phyloP scores from a whole-genome alignment of 495 filamentous ascomycete species.

The Sporormia fimetaria region DNA sequence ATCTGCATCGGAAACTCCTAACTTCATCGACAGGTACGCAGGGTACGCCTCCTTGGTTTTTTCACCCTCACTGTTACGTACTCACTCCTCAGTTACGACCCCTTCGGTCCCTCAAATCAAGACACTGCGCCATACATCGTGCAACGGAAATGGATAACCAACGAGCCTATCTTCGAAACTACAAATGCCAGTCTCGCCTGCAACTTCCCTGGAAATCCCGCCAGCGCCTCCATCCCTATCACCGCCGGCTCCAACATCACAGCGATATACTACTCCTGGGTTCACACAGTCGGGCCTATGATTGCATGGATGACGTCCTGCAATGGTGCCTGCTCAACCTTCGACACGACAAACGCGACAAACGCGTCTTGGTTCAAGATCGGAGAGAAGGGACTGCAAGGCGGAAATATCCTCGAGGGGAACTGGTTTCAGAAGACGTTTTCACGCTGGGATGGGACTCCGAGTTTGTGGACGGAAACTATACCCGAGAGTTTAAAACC shows the following conservation, averaged over 20 bases:
- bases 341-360: constrained; percentile 39
- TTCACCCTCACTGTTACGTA: too few species aligned
- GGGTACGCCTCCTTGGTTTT: too few species aligned
- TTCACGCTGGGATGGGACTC: constrained; percentile 9
- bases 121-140: constrained; percentile 32
- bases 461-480: constrained; percentile 18
- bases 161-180: constrained; percentile 40
- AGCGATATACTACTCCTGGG: constrained; percentile 46
- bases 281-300: constrained; percentile 46
- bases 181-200: constrained; percentile 42
- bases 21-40: too few species aligned
- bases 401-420: constrained; percentile 4
- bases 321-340: constrained; percentile 36
- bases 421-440: constrained; percentile 12
- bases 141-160: constrained; percentile 41
- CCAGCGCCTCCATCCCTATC: constrained; percentile 35
- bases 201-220: constrained; percentile 42
- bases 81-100: constrained; percentile 34
- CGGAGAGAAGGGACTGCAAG: constrained; percentile 10
- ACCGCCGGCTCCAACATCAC: constrained; percentile 39
- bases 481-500: constrained; percentile 31
- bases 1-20: too few species aligned
- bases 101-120: constrained; percentile 29
- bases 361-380: constrained; percentile 43
- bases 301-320: constrained; percentile 47